Evolutionary conservation across 1,284 basidiomycete species (phyloP).

Genomic region (Irpex sp.): DNA sequence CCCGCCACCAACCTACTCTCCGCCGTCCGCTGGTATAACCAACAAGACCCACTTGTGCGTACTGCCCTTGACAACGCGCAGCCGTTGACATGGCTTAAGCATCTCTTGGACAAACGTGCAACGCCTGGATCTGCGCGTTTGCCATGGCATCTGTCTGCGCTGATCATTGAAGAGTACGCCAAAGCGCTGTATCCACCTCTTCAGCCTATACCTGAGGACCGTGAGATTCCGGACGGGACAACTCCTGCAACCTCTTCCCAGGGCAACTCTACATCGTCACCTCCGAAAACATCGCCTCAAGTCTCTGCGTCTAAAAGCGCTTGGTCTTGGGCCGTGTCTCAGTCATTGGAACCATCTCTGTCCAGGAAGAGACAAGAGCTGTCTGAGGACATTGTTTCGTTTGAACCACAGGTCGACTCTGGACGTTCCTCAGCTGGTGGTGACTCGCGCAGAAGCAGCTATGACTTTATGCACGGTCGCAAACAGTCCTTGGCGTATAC

Average conservation of each 20-base stretch:
- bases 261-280: conserved; percentile 1
- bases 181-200: conserved; percentile 36
- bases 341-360: conserved; percentile 40
- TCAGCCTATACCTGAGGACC: conserved; percentile 44
- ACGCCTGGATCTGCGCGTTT: conserved; percentile 31
- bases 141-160: conserved; percentile 63
- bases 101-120: conserved; percentile 46
- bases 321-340: conserved; percentile 29
- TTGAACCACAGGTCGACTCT: conserved; percentile 30
- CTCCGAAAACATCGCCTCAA: conserved; percentile 21
- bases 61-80: conserved; percentile 55
- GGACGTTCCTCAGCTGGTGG: conserved; percentile 34
- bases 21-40: conserved; percentile 56
- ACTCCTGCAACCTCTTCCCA: conserved; percentile 25
- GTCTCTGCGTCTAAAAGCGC: conserved; percentile 30
- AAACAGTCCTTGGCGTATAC: conserved; percentile 26
- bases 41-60: conserved; percentile 41
- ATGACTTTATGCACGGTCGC: conserved; percentile 39
- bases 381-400: conserved; percentile 42
- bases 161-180: conserved; percentile 64
- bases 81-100: conserved; percentile 69
- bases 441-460: conserved; percentile 40
- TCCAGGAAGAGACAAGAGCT: conserved; percentile 33
- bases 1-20: conserved; percentile 42
- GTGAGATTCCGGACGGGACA: conserved; percentile 20